Conservation (phyloP, 2,329 filamentous ascomycete genomes). For the Alternaria sp. region DNA sequence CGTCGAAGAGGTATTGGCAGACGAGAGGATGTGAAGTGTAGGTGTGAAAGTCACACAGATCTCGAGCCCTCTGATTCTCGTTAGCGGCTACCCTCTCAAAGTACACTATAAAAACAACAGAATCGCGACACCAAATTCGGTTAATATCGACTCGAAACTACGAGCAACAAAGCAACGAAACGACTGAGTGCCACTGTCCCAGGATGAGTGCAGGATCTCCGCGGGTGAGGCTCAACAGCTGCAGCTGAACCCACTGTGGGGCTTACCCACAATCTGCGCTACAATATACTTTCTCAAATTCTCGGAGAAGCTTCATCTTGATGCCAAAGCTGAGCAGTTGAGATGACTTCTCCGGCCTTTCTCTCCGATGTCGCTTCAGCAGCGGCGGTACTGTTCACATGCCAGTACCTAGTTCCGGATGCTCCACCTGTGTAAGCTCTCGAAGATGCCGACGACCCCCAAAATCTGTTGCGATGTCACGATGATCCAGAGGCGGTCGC, state of each 20-base stretch:
- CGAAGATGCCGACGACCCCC: not conserved
- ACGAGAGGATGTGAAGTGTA: not conserved
- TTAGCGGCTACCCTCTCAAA: not conserved
- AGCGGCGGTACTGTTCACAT: slow-evolving; percentile 14
- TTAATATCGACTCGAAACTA: not conserved
- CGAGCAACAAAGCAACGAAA: not conserved
- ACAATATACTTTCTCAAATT: not conserved
- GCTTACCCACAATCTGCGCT: slow-evolving; percentile 1
- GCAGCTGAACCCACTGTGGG: slow-evolving; percentile 4
- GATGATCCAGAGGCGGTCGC: not conserved
- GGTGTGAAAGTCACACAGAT: not conserved
- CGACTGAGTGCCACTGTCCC: not conserved
- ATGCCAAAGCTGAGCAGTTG: not conserved
- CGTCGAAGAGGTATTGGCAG: slow-evolving; percentile 45
- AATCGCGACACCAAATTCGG: not conserved
- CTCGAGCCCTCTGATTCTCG: not conserved
- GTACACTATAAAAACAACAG: not conserved
- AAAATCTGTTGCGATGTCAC: not conserved
- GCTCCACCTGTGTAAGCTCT: not conserved
- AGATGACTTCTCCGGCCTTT: slow-evolving; percentile 12
- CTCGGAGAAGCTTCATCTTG: slow-evolving; percentile 7
- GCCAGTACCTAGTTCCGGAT: not conserved
- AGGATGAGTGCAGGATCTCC: slow-evolving; percentile 8
- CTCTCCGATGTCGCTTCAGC: slow-evolving; percentile 22
- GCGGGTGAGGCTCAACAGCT: slow-evolving; percentile 10